A percentile compares a stretch with the other conserved stretches of the same genome.
These are phyloP conservation scores for Schizopora paradoxa DNA, from an alignment of 1,284 basidiomycete species.

Conservation along the genomic window DNA sequence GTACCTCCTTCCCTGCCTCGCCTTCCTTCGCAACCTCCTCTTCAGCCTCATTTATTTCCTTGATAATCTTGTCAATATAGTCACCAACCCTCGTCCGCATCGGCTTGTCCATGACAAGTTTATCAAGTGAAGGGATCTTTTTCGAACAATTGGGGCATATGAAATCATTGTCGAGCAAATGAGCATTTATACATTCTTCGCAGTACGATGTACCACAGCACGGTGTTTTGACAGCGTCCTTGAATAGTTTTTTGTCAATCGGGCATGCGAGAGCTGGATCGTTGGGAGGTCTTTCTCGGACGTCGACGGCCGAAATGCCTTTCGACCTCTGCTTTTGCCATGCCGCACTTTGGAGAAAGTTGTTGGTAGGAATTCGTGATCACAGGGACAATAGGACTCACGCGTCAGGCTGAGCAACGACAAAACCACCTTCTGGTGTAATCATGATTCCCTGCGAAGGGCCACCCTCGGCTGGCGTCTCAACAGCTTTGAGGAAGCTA, in stretches of 20 bases:
- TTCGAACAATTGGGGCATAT: constrained; percentile 84
- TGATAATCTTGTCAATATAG: constrained; percentile 81
- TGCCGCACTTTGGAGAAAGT: constrained; percentile 51
- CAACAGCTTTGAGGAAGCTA: constrained; percentile 95
- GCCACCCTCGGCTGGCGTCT: constrained; percentile 73
- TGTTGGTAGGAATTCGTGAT: constrained; percentile 4
- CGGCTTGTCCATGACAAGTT: constrained; percentile 73
- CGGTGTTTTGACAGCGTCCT: constrained; percentile 86
- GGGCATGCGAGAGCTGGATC: constrained; percentile 78
- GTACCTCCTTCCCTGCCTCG: constrained; percentile 15
- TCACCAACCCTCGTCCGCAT: constrained; percentile 70
- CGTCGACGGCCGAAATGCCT: constrained; percentile 75
- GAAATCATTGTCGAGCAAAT: constrained; percentile 90
- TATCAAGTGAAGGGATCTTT: constrained; percentile 83
- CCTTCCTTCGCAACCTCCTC: constrained; percentile 35
- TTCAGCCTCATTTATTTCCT: constrained; percentile 71
- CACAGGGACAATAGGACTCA: constrained; percentile 38
- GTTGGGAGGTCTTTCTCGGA: constrained; percentile 77
- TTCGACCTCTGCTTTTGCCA: constrained; percentile 91
- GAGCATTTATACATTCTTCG: constrained; percentile 91
- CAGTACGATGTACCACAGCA: constrained; percentile 90
- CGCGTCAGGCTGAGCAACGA: constrained; percentile 90
- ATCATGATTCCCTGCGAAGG: constrained; percentile 89
- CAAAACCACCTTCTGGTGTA: constrained; percentile 93
- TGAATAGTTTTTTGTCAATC: constrained; percentile 85